Conservation (phyloP, 352 stramenopile species). For the Phytopythium oedochilum region DNA sequence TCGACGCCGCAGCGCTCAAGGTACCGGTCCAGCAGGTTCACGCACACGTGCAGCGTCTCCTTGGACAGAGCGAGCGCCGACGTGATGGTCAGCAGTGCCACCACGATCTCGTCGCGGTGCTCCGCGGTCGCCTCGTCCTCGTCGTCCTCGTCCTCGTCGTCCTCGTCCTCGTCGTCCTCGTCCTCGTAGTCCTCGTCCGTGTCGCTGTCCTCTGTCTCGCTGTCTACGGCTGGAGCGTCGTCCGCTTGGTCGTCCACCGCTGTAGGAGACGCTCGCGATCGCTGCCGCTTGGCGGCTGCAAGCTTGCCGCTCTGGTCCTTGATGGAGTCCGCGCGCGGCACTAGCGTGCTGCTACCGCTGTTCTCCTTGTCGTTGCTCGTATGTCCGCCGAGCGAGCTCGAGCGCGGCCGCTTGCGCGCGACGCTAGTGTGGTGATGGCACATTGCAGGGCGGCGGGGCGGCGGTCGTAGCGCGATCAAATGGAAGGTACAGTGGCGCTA, state of each 20-base stretch:
- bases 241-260: slow-evolving; percentile 4
- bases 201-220: slow-evolving; percentile 6
- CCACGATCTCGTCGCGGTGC: slow-evolving; percentile 63
- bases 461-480: neutral
- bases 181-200: slow-evolving; percentile 1
- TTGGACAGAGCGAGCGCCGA: slow-evolving; percentile 48
- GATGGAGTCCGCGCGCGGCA: neutral
- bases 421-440: slow-evolving; percentile 3
- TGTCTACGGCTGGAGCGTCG: neutral
- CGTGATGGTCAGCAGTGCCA: slow-evolving; percentile 57
- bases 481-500: too few relatives aligned
- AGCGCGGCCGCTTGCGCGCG: slow-evolving; percentile 2
- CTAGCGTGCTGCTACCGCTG: neutral
- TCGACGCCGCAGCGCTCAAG: slow-evolving; percentile 18
- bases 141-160: slow-evolving; percentile 11
- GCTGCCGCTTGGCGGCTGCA: slow-evolving; percentile 7
- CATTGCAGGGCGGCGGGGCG: neutral
- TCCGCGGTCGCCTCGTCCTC: slow-evolving; percentile 19
- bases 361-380: neutral
- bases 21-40: slow-evolving; percentile 53
- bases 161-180: slow-evolving; percentile 1
- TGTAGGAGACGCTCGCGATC: slow-evolving; percentile 9
- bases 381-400: neutral
- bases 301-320: neutral
- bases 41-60: slow-evolving; percentile 58